Conservation (phyloP, 2,329 filamentous ascomycete genomes). For the Calonectria crousiana region DNA sequence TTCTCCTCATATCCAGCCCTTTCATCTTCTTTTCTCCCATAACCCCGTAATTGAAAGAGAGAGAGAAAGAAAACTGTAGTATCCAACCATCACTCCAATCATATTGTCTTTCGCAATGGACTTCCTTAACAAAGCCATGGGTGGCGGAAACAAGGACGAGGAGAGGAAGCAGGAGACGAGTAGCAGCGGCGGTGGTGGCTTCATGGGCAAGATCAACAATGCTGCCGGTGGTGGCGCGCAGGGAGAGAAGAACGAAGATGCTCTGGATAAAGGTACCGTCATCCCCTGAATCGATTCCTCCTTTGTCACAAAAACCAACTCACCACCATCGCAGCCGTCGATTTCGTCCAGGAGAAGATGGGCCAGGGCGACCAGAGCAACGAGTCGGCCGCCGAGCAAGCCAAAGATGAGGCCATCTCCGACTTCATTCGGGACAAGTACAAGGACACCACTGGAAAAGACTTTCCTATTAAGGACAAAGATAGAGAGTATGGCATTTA, state of each 20-base stretch:
- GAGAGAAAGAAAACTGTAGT: neutral
- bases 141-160: conserved; percentile 49
- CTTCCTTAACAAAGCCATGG: conserved; percentile 65
- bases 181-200: conserved; percentile 60
- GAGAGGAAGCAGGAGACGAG: conserved; percentile 46
- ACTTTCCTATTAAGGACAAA: conserved; percentile 80
- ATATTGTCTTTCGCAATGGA: conserved; percentile 58
- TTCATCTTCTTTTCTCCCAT: neutral
- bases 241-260: conserved; percentile 86
- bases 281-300: accelerated
- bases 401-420: conserved; percentile 84
- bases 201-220: conserved; percentile 78
- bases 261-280: conserved; percentile 79
- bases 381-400: conserved; percentile 81
- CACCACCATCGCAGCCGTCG: conserved; percentile 68
- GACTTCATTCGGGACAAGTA: conserved; percentile 79
- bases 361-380: conserved; percentile 79
- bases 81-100: neutral
- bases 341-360: conserved; percentile 82
- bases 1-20: too few relatives aligned
- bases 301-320: neutral
- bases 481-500: conserved; percentile 54
- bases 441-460: conserved; percentile 75
- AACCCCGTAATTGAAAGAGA: neutral
- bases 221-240: conserved; percentile 79